These are phyloP conservation scores for Penicillium sclerotigenum DNA, from an alignment of 2,329 filamentous ascomycete species.

Conservation along the genomic window DNA sequence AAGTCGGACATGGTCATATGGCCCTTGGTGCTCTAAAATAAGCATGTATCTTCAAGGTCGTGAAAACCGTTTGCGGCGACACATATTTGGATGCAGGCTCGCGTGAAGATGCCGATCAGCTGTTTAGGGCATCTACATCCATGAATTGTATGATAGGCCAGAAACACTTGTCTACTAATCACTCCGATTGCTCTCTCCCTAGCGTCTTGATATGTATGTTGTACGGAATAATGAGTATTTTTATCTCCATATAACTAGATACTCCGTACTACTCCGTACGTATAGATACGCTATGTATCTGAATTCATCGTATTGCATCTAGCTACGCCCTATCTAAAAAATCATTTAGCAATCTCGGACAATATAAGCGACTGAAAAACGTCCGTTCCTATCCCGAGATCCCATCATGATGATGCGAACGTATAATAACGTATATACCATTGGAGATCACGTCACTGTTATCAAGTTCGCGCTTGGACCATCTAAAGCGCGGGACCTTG, in stretches of 20 bases:
- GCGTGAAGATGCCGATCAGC: not conserved
- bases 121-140: not conserved
- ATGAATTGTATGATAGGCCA: not conserved
- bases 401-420: constrained; percentile 9
- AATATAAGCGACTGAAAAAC: constrained; percentile 5
- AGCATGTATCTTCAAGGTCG: not conserved
- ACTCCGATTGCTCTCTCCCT: not conserved
- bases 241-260: no score
- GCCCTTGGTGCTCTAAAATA: not conserved
- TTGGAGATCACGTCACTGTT: constrained; percentile 6
- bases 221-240: not conserved
- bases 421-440: not conserved
- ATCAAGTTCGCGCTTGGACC: constrained; percentile 6
- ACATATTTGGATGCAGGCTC: not conserved
- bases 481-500: not conserved
- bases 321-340: not conserved
- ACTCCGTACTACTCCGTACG: no score
- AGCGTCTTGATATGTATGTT: not conserved
- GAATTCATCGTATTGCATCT: not conserved
- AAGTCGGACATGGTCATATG: not conserved
- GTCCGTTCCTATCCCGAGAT: not conserved
- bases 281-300: not conserved
- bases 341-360: not conserved
- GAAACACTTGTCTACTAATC: not conserved
- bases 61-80: constrained; percentile 1